A percentile compares a stretch with the other conserved stretches of the same genome.
Evolutionary conservation across 1,284 basidiomycete species (phyloP).

Genomic region (Tilletiopsis washingtonensis): DNA sequence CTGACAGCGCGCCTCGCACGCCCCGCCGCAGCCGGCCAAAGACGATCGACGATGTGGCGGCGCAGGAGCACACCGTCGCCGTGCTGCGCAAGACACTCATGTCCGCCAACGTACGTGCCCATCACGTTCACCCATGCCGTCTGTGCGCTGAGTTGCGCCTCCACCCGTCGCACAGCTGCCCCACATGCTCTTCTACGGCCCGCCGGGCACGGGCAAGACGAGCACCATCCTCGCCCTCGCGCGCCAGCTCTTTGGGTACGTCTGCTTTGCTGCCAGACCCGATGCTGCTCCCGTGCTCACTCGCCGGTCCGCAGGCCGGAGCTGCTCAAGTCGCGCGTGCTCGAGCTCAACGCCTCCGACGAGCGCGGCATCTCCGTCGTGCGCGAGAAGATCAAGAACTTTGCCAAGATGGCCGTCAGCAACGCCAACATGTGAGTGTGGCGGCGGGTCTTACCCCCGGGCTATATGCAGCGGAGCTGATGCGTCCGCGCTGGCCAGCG

Average conservation of each 20-base stretch:
- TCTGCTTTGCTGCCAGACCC: neutral
- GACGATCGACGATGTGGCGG: slow-evolving; percentile 93
- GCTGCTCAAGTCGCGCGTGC: slow-evolving; percentile 81
- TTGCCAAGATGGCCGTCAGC: slow-evolving; percentile 62
- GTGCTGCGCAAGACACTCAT: slow-evolving; percentile 83
- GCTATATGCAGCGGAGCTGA: neutral
- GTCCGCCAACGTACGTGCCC: slow-evolving; percentile 70
- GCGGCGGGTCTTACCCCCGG: neutral
- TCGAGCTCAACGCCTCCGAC: slow-evolving; percentile 98
- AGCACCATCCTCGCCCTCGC: slow-evolving; percentile 93
- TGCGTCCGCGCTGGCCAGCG: slow-evolving; percentile 1
- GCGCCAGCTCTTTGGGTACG: slow-evolving; percentile 76
- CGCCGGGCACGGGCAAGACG: slow-evolving; percentile 97
- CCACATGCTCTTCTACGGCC: slow-evolving; percentile 99
- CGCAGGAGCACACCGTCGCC: slow-evolving; percentile 90
- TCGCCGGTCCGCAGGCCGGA: slow-evolving; percentile 66
- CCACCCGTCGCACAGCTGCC: slow-evolving; percentile 62
- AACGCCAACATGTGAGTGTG: slow-evolving; percentile 24
- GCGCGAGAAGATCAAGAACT: slow-evolving; percentile 96
- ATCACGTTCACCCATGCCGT: too few species aligned
- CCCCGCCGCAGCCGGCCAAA: slow-evolving; percentile 67
- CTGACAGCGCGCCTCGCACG: neutral
- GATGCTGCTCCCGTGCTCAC: slow-evolving; percentile 1
- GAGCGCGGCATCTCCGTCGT: slow-evolving; percentile 95
- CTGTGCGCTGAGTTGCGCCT: neutral